A percentile compares a stretch with the other conserved stretches of the same genome.
phyloP scores from a whole-genome alignment of 148 eudicot genomes.

The Chenopodium suecicum region DNA sequence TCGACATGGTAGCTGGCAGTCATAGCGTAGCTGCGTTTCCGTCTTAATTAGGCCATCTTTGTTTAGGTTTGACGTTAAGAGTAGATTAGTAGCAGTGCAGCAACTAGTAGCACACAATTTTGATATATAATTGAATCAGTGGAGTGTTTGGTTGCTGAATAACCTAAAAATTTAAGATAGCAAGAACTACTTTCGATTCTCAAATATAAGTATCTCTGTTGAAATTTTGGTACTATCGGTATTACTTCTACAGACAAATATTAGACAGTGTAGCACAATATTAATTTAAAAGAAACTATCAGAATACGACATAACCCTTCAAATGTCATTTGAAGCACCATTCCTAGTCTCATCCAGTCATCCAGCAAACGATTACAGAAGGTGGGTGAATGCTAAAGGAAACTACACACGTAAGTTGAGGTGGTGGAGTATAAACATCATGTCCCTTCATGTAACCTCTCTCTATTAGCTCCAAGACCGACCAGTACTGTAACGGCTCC shows the following conservation, averaged over 20 bases:
- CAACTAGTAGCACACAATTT: background rate
- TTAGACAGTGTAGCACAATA: background rate
- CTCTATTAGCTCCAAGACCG: slow-evolving; percentile 62
- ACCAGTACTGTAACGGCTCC: slow-evolving; percentile 76
- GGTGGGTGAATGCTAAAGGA: background rate
- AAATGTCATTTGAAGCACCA: background rate
- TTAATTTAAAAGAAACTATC: slow-evolving; percentile 6
- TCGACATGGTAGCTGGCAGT: too few species aligned
- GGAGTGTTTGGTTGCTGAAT: background rate
- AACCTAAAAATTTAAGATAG: background rate
- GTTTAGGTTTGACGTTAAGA: too few species aligned
- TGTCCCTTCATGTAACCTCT: background rate
- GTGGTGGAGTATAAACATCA: slow-evolving; percentile 2
- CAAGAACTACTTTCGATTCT: background rate
- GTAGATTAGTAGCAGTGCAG: background rate
- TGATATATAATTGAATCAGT: too few species aligned
- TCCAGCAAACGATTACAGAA: slow-evolving; percentile 8
- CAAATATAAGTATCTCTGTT: background rate
- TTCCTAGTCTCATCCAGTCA: slow-evolving; percentile 5
- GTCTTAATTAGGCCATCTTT: too few species aligned
- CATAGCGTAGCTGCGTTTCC: too few species aligned
- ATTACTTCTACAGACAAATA: background rate
- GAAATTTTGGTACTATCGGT: background rate
- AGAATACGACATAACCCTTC: background rate
- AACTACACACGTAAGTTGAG: background rate